A percentile compares a stretch with the other conserved stretches of the same genome.
These are phyloP conservation scores for Pluteus cervinus DNA, from an alignment of 768 basidiomycete species.

Conservation along the genomic window DNA sequence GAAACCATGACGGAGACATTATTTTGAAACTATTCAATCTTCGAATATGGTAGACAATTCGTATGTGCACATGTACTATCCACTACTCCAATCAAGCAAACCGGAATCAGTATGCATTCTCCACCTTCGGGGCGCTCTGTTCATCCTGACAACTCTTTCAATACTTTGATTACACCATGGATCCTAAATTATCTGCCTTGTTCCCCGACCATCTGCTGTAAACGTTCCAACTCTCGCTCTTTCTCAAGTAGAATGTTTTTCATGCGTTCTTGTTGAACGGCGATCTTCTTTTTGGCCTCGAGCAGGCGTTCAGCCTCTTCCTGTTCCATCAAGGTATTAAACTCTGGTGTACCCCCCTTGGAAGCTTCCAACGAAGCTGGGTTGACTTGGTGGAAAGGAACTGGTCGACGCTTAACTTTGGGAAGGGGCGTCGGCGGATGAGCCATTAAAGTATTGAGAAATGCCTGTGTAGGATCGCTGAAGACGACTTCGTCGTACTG, in stretches of 20 bases:
- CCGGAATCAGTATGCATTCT: no score
- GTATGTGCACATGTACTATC: no score
- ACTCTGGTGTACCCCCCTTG: constrained; percentile 73
- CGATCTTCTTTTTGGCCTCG: constrained; percentile 61
- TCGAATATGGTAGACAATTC: no score
- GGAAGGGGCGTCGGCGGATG: constrained; percentile 83
- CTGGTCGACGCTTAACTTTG: constrained; percentile 48
- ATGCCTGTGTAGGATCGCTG: constrained; percentile 83
- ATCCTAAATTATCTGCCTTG: no score
- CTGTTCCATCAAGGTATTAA: constrained; percentile 77
- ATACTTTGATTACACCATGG: no score
- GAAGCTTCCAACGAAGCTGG: constrained; percentile 59
- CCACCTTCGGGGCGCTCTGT: no score
- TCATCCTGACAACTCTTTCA: no score
- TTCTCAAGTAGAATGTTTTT: constrained; percentile 61
- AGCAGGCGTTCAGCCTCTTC: constrained; percentile 81
- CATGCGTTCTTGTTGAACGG: constrained; percentile 76
- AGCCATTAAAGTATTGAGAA: constrained; percentile 74
- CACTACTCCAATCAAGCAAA: no score
- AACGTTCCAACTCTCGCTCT: constrained; percentile 72
- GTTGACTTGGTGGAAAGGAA: constrained; percentile 71
- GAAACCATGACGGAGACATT: constrained; percentile 77
- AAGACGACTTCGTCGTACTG: constrained; percentile 99
- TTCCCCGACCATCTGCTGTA: constrained; percentile 55
- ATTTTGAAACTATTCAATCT: constrained; percentile 1